Percentiles rank a stretch among this genome's conserved stretches.
These are phyloP conservation scores for Skeletonema grethae DNA, from an alignment of 108 stramenopile species.

Conservation along the genomic window DNA sequence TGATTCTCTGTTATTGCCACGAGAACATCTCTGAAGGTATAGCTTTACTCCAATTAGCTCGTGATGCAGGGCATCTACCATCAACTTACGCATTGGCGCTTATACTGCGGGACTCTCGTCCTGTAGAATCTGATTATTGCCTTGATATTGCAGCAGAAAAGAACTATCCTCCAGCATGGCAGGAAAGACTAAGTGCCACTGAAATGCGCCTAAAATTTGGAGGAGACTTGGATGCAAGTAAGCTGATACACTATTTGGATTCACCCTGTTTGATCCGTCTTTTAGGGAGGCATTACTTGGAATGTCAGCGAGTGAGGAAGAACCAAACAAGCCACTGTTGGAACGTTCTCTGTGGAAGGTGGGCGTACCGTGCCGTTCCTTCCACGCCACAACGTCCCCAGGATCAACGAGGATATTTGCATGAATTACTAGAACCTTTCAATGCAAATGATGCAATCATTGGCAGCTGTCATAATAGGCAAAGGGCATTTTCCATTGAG, in stretches of 20 bases:
- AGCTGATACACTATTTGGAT: constrained; percentile 67
- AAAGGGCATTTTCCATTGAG: constrained; percentile 9
- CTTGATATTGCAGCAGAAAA: constrained; percentile 57
- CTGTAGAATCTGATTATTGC: constrained; percentile 56
- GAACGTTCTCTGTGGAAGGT: constrained; percentile 86
- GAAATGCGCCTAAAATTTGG: constrained; percentile 78
- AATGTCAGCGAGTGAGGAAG: constrained; percentile 55
- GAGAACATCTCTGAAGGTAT: constrained; percentile 73
- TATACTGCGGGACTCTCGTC: constrained; percentile 72
- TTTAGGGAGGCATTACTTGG: constrained; percentile 66
- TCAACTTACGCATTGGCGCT: constrained; percentile 78
- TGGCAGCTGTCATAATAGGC: not conserved
- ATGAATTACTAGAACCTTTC: not conserved
- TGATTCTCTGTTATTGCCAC: constrained; percentile 80
- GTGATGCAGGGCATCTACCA: constrained; percentile 57
- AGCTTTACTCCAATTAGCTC: constrained; percentile 62
- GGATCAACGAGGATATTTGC: not conserved
- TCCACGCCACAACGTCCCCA: constrained; percentile 1
- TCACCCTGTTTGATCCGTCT: constrained; percentile 71
- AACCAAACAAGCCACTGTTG: constrained; percentile 87
- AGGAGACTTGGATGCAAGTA: constrained; percentile 64
- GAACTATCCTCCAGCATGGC: constrained; percentile 74
- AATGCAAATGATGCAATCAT: not conserved
- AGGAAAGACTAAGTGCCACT: constrained; percentile 63
- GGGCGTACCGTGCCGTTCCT: constrained; percentile 78